Base-by-base conservation (phyloP, 768 basidiomycete genomes). In the Pleurotus djamor region DNA sequence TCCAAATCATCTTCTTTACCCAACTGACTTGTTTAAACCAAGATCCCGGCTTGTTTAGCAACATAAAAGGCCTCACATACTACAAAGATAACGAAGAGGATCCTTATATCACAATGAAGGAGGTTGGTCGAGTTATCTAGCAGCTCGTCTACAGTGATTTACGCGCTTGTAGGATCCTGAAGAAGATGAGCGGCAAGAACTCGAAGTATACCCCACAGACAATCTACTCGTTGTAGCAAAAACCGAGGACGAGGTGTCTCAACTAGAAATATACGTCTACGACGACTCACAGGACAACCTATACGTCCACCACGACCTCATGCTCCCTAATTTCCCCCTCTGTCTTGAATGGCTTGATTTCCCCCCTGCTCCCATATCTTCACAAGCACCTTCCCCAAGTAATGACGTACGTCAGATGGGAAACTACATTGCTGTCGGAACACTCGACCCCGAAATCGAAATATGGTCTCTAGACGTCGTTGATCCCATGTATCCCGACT, bases 331-430 rank as follows among this genome's bases (percentile, higher is more conserved):
- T 64, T 95, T 98, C 73, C 97, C 97, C 7, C 88, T 99, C 60
- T 98, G 96, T 67, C 91, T 99, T 59, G 97, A 99, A 80, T 99
- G 97, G 97, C 88, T 98, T 60, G 93, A 98, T 71, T 98, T 94
- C 72, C 84, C 89, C n/a, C 92, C 94, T 21, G 74, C 87, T 60
- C 54, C 54, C 0, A 55, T 55, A 41, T 75, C 87, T 59, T 67
- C 74, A 36, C 64, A 75, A 60, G 43, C 51, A 10, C 8, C 45
- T 1, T 58, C 67, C 56, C 13, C 68, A 57, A 62, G 59, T 9
- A 56, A 72, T n/a, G 71, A 75, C 5, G 9, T 54, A 17, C 32
- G 52, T 17, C 54, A 55, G n/a, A 82, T 85, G 54, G 94, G 94
- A 5, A 96, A 89, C 70, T 98, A 92, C 72, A 88, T 99, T 64